Evolutionary conservation across 2,329 filamentous ascomycete species (phyloP).

Genomic region (Trichophyton simii): DNA sequence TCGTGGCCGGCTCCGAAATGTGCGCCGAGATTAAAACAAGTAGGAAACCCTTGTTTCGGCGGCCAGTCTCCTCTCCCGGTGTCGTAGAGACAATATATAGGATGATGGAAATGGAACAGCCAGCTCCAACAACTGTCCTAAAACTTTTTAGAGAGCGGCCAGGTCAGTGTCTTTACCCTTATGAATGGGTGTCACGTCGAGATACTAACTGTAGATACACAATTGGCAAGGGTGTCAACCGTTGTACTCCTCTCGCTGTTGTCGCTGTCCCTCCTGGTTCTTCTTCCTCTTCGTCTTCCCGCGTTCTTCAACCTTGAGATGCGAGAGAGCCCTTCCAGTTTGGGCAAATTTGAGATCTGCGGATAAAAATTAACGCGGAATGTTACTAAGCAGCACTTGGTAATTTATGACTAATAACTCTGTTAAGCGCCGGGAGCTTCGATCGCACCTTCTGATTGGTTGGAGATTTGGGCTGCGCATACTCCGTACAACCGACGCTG

Average conservation of each 20-base stretch:
- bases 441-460: not conserved
- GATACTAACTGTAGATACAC: not conserved
- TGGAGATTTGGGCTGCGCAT: not conserved
- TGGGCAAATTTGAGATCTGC: not conserved
- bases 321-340: not conserved
- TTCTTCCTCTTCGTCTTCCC: not conserved
- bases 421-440: not conserved
- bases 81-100: not conserved
- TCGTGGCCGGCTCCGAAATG: slow-evolving; percentile 22
- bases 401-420: not conserved
- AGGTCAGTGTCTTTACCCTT: not conserved
- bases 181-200: not conserved
- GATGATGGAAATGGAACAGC: not conserved
- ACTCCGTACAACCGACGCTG: not conserved
- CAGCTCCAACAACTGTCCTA: not conserved
- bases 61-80: not conserved
- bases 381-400: not conserved
- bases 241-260: not conserved
- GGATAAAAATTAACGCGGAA: not conserved
- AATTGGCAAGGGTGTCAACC: not conserved
- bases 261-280: not conserved
- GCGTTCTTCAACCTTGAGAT: not conserved
- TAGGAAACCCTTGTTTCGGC: not conserved
- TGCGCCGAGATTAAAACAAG: not conserved
- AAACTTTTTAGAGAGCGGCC: not conserved